Evolutionary conservation across 345 rosid genomes (phyloP), one percentile per base, ranked within the genome.

Genomic region (Euphorbia pulcherrima): DNA sequence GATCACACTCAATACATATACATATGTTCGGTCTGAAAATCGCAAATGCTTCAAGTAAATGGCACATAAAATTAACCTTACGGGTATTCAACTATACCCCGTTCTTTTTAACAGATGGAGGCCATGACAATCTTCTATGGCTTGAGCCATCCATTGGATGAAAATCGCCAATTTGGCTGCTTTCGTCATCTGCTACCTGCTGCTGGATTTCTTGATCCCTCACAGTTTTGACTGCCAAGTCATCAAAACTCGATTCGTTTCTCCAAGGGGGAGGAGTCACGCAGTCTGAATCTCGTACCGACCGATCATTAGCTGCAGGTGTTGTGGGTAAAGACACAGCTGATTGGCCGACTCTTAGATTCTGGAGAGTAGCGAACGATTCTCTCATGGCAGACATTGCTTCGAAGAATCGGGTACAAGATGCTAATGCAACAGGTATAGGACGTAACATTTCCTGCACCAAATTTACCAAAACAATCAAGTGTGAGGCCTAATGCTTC

Each of bases 331-430:
- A n/a, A n/a, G 92, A 76, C 24, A 84, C 73, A 64, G 81, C 75
- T 58, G 84, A 80, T 75, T 82, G 75, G 54, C 96, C 97, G 47
- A 85, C 97, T 74, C 99, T 79, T 74, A 95, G 77, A 51, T 87
- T 81, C 78, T 90, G 97, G 20, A 95, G 97, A 5, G 96, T 83
- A 30, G 97, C 83, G 24, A 95, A 90, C 46, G 99, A 95, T 80
- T 95, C 99, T 84, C 99, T 88, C 96, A 90, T 90, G 21, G 97
- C 99, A 24, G 97, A 85, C 99, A 92, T 89, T 53, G 99, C 99
- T 74, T 95, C 97, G 41, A 95, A 95, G 80, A 91, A 92, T 69
- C 97, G 78, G 40, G 99, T 89, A 78, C 97, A 92, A 18, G 99
- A 95, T 67, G 99, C 99, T 70, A 95, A 80, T 59, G 99, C 99